Conservation (phyloP, 768 basidiomycete species). For the Kwoniella dejecticola region DNA sequence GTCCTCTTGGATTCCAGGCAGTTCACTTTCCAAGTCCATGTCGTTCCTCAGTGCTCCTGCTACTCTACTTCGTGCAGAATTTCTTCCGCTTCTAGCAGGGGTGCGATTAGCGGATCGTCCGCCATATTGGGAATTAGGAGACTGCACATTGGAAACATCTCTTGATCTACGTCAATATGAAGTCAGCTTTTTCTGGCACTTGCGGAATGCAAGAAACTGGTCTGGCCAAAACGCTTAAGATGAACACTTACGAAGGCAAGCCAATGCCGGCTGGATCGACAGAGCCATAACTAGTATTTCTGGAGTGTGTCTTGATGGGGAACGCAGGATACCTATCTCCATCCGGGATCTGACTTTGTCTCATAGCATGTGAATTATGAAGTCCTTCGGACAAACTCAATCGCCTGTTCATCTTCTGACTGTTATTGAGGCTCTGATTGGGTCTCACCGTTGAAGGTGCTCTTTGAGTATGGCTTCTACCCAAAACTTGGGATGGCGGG, state of each 20-base stretch:
- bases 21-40: conserved; percentile 37
- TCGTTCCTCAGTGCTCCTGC: conserved; percentile 48
- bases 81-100: conserved; percentile 6
- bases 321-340: conserved; percentile 49
- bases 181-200: not conserved
- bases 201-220: no score
- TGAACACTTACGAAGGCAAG: conserved; percentile 25
- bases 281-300: conserved; percentile 29
- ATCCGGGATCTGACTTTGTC: conserved; percentile 25
- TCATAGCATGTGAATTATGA: conserved; percentile 24
- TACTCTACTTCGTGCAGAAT: conserved; percentile 33
- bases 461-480: conserved; percentile 18
- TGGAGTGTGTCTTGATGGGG: conserved; percentile 31
- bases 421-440: conserved; percentile 1
- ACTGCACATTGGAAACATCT: conserved; percentile 18
- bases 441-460: conserved; percentile 7
- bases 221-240: no score
- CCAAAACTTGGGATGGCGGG: conserved; percentile 1
- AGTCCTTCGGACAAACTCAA: conserved; percentile 35
- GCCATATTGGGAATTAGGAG: conserved; percentile 9
- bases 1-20: conserved; percentile 41
- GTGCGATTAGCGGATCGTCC: conserved; percentile 23
- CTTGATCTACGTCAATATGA: conserved; percentile 10
- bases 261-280: conserved; percentile 27
- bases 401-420: conserved; percentile 18